These are phyloP conservation scores for Phoenix dactylifera DNA, from an alignment of 176 grass and related monocot genomes.

Conservation along the genomic window DNA sequence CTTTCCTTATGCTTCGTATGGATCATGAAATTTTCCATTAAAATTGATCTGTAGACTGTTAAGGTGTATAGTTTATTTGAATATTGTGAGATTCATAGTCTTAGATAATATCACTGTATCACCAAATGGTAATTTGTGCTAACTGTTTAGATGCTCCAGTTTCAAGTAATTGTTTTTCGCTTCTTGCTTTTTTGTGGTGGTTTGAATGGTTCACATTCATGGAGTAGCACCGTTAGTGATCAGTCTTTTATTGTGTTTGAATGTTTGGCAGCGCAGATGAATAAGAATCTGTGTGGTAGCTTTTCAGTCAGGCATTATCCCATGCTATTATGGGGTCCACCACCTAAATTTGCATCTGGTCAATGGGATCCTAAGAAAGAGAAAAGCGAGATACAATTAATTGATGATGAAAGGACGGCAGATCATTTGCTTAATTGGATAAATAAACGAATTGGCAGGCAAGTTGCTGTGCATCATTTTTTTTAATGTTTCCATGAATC, in stretches of 20 bases:
- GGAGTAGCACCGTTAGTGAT: conserved; percentile 10
- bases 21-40: too few relatives aligned
- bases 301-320: conserved; percentile 85
- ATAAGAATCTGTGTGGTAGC: conserved; percentile 65
- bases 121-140: too few relatives aligned
- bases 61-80: too few relatives aligned
- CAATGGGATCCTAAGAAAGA: conserved; percentile 79
- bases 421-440: conserved; percentile 83
- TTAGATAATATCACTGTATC: too few relatives aligned
- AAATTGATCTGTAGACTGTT: too few relatives aligned
- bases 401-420: conserved; percentile 89
- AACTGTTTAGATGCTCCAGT: too few relatives aligned
- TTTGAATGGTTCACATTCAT: background rate
- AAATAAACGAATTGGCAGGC: conserved; percentile 80
- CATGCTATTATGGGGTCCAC: conserved; percentile 80
- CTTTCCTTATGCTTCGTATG: too few relatives aligned
- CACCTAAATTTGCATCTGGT: conserved; percentile 48
- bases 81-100: too few relatives aligned
- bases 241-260: conserved; percentile 37
- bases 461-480: conserved; percentile 16
- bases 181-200: too few relatives aligned
- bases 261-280: conserved; percentile 85
- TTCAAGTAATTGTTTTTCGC: too few relatives aligned
- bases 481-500: too few relatives aligned
- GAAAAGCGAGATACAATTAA: conserved; percentile 62